A percentile compares a stretch with the other conserved stretches of the same genome.
These are phyloP conservation scores for Nothopassalora personata DNA, from an alignment of 2,329 filamentous ascomycete genomes.

Conservation along the genomic window DNA sequence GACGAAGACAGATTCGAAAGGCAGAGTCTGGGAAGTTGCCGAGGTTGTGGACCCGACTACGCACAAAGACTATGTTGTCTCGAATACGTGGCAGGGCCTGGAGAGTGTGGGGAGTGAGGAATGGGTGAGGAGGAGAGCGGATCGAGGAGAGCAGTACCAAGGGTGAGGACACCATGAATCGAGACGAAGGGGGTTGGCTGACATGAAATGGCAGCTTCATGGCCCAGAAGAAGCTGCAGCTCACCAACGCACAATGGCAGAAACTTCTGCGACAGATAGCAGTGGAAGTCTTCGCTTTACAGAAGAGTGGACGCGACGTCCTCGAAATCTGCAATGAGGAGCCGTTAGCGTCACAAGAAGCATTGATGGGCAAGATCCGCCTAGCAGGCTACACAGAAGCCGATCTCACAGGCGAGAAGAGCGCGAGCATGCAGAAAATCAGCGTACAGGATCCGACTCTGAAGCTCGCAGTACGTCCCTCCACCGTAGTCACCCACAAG, in stretches of 20 bases:
- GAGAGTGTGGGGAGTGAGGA: conserved; percentile 49
- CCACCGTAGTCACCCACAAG: conserved; percentile 1
- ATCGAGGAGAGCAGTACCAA: conserved; percentile 34
- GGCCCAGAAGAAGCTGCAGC: conserved; percentile 32
- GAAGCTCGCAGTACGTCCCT: conserved; percentile 66
- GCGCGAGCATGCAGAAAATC: not conserved
- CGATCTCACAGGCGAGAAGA: not conserved
- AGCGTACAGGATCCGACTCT: conserved; percentile 51
- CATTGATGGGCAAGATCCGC: not conserved
- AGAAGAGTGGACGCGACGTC: conserved; percentile 36
- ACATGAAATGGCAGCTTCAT: conserved; percentile 33
- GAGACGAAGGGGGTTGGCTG: conserved; percentile 3
- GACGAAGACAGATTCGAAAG: conserved; percentile 10
- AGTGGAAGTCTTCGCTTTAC: conserved; percentile 51
- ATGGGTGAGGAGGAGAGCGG: conserved; percentile 35
- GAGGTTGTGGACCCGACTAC: conserved; percentile 19
- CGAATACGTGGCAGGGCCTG: conserved; percentile 49
- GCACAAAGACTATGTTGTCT: conserved; percentile 40
- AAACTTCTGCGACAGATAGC: conserved; percentile 50
- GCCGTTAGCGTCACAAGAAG: not conserved
- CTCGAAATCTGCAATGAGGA: conserved; percentile 48
- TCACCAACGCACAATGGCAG: conserved; percentile 35
- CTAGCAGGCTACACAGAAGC: not conserved
- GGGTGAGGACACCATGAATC: conserved; percentile 24
- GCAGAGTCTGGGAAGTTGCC: conserved; percentile 23